Percentiles rank a stretch among this genome's conserved stretches.
These are phyloP conservation scores for Lignosus rhinocerotis DNA, from an alignment of 1,284 basidiomycete species.

Conservation along the genomic window DNA sequence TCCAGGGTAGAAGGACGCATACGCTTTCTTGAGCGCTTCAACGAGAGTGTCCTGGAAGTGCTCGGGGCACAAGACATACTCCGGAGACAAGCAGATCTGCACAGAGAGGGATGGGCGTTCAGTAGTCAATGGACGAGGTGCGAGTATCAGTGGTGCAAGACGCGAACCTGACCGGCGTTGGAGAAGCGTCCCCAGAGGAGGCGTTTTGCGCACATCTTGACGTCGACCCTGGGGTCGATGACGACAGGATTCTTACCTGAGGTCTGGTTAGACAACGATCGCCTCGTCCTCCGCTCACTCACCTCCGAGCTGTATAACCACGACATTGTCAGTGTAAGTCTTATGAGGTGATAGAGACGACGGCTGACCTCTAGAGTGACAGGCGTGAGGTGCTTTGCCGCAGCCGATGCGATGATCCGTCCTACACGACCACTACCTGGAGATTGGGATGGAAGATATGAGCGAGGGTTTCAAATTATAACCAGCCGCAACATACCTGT, in stretches of 20 bases:
- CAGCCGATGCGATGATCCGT: conserved; percentile 78
- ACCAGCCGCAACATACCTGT: conserved; percentile 40
- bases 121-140: neutral
- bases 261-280: neutral
- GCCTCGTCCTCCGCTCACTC: neutral
- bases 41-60: conserved; percentile 66
- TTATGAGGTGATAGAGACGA: neutral
- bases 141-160: neutral
- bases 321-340: neutral
- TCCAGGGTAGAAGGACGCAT: conserved; percentile 53
- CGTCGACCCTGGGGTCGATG: conserved; percentile 68
- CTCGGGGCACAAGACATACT: conserved; percentile 76
- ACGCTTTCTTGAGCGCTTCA: conserved; percentile 61
- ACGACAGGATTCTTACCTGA: conserved; percentile 85
- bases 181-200: conserved; percentile 81
- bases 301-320: conserved; percentile 16
- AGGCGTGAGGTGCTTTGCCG: conserved; percentile 85
- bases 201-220: conserved; percentile 59
- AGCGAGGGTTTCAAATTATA: neutral
- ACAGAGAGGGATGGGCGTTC: too few relatives aligned
- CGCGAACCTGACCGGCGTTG: conserved; percentile 70
- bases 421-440: conserved; percentile 77
- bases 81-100: conserved; percentile 63
- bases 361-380: conserved; percentile 70
- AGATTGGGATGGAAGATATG: neutral